These are phyloP conservation scores for Acanthamoeba culbertsoni DNA, from an alignment of 208 protist genomes.

Conservation along the genomic window DNA sequence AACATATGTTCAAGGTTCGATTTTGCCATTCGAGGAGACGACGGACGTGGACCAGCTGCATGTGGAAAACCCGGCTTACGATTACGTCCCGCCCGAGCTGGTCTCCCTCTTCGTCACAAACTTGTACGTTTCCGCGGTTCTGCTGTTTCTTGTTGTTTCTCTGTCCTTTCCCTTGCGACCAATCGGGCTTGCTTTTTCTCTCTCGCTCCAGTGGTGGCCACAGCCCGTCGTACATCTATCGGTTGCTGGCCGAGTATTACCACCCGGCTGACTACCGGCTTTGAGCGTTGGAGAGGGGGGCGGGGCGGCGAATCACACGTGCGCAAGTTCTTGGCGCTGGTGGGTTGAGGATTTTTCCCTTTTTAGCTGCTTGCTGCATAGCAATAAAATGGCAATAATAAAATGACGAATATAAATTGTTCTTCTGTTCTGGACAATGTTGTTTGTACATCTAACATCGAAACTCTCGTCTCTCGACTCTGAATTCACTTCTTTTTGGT, in stretches of 20 bases:
- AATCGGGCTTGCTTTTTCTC: not conserved
- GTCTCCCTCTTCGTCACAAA: conserved; percentile 96
- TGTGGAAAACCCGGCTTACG: conserved; percentile 92
- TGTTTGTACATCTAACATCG: too few species aligned
- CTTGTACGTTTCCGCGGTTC: conserved; percentile 65
- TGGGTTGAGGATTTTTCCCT: too few species aligned
- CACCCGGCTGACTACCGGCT: conserved; percentile 87
- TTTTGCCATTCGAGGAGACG: not conserved
- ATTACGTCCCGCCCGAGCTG: conserved; percentile 97
- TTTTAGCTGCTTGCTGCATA: too few species aligned
- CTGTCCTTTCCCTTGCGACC: not conserved
- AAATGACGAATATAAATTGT: not conserved
- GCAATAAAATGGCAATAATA: not conserved
- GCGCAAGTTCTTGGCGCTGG: not conserved
- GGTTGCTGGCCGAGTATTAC: conserved; percentile 95
- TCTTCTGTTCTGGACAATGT: too few species aligned
- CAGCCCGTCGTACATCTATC: conserved; percentile 95
- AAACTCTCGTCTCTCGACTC: too few species aligned
- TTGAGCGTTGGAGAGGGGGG: not conserved
- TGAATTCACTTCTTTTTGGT: not conserved
- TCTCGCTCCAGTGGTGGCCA: conserved; percentile 83
- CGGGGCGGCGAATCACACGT: not conserved
- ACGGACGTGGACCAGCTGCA: conserved; percentile 72
- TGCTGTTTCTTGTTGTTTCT: not conserved
- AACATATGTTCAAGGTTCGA: not conserved